These are phyloP conservation scores for Trypanosoma cruzi DNA, from an alignment of 208 protist species.

Conservation along the genomic window DNA sequence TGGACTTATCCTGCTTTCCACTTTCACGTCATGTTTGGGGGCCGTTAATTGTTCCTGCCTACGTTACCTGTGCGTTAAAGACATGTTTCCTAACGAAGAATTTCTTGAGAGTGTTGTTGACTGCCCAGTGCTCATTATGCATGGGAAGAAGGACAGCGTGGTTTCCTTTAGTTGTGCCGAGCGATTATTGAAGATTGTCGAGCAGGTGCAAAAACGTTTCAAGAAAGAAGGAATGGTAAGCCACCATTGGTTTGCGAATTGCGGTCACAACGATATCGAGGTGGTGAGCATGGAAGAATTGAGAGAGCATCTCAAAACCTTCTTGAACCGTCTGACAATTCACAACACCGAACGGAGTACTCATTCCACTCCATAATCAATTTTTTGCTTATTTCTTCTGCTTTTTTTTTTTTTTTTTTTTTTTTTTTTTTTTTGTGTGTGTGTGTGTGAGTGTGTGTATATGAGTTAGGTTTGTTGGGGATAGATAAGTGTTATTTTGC, in stretches of 20 bases:
- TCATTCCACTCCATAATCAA: not conserved
- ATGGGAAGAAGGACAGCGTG: constrained; percentile 58
- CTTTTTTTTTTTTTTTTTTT: constrained; percentile 13
- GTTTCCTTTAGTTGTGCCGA: constrained; percentile 58
- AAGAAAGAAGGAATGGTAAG: not conserved
- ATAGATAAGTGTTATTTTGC: not conserved
- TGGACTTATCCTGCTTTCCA: constrained; percentile 67
- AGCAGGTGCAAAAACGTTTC: constrained; percentile 6
- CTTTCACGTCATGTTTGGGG: constrained; percentile 72
- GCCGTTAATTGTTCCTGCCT: constrained; percentile 37
- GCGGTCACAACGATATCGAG: constrained; percentile 77
- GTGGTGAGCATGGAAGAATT: constrained; percentile 14
- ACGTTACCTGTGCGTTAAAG: constrained; percentile 31
- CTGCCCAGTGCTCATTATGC: constrained; percentile 73
- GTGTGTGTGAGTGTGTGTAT: not conserved
- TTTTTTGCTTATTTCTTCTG: constrained; percentile 15
- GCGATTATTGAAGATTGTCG: constrained; percentile 36
- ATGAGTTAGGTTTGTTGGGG: not conserved
- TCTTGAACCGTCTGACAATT: constrained; percentile 18
- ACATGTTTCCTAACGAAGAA: constrained; percentile 65
- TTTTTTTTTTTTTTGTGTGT: not conserved
- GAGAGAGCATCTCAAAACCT: constrained; percentile 29
- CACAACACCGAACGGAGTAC: not conserved
- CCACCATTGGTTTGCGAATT: constrained; percentile 47
- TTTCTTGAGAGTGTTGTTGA: constrained; percentile 39